Base-by-base conservation (phyloP, 352 stramenopile genomes). In the Saprolegnia diclina region DNA sequence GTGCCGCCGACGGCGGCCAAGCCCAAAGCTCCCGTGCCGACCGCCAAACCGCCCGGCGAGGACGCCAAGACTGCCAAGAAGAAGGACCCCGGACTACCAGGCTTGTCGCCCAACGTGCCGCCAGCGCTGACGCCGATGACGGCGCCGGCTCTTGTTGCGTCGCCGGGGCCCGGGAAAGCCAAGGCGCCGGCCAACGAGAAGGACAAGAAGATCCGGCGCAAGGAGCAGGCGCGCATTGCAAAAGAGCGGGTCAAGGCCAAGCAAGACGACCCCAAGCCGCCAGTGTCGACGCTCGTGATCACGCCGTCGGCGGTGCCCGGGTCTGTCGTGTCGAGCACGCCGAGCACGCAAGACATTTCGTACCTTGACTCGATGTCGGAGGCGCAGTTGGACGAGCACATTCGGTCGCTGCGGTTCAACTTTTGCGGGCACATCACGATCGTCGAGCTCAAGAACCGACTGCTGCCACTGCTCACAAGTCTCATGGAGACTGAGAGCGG, bases 401-500 rank as follows among this genome's bases (percentile, higher is more conserved):
- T 96, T 52, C 79, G 87, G 7, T 95, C 89, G n/a, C 75, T 96
- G 24, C 79, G 87, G 26, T 93, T 93, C 61, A 94, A 94, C 61
- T 95, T 95, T 50, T 94, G 85, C 29, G 87, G 87, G 7, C 85
- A 92, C 66, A 92, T 94, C 64, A 81, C 84, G 32, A 74, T 95
- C 24, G 79, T 82, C 0, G 83, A 94, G 70, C 75, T 96, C 29
- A 92, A 94, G 71, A 91, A 86, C 54, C 81, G 85, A 4, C 67
- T 96, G 26, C 81, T 92, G 84, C 88, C 88, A 7, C 66, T 95
- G 46, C 72, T 96, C 1, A 87, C 76, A 7, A 92, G 92, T 72
- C 77, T 96, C 13, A 95, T 96, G 83, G 88, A 96, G 26, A 92
- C 83, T 46, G 87, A 94, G 69, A 90, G 91, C 57, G 87, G 87